Conservation (phyloP, 192 early-diverging fungal species). For the Pilaira anomala region DNA sequence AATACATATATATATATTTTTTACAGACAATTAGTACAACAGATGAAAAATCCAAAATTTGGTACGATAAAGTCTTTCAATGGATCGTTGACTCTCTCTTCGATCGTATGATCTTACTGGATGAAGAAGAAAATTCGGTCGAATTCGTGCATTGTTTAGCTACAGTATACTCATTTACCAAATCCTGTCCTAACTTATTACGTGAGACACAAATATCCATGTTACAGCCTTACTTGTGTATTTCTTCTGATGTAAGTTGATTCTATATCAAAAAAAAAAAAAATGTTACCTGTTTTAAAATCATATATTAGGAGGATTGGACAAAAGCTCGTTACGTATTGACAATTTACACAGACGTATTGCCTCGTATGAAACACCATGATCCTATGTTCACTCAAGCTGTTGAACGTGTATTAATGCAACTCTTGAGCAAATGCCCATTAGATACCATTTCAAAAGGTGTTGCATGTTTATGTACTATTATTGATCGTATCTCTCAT, state of each 20-base stretch:
- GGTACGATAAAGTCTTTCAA: conserved; percentile 54
- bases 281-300: conserved; percentile 10
- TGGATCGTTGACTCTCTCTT: conserved; percentile 74
- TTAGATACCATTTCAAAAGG: conserved; percentile 49
- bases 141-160: conserved; percentile 26
- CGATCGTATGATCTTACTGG: conserved; percentile 64
- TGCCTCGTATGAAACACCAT: conserved; percentile 47
- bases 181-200: conserved; percentile 31
- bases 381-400: conserved; percentile 50
- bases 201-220: conserved; percentile 40
- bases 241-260: conserved; percentile 11
- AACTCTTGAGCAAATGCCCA: conserved; percentile 44
- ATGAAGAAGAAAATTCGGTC: conserved; percentile 46
- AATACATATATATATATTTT: conserved; percentile 36
- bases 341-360: conserved; percentile 51
- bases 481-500: conserved; percentile 60
- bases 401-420: conserved; percentile 61
- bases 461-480: conserved; percentile 69
- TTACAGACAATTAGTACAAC: conserved; percentile 31
- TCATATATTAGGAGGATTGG: conserved; percentile 45
- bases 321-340: conserved; percentile 47
- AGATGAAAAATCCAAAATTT: conserved; percentile 41
- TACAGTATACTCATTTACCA: conserved; percentile 30
- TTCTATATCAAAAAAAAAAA: background rate
- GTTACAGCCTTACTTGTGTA: conserved; percentile 59